Evolutionary conservation across 257 asterid genomes (phyloP), one percentile per base, ranked within the genome.

Genomic region (Solanum pimpinellifolium): DNA sequence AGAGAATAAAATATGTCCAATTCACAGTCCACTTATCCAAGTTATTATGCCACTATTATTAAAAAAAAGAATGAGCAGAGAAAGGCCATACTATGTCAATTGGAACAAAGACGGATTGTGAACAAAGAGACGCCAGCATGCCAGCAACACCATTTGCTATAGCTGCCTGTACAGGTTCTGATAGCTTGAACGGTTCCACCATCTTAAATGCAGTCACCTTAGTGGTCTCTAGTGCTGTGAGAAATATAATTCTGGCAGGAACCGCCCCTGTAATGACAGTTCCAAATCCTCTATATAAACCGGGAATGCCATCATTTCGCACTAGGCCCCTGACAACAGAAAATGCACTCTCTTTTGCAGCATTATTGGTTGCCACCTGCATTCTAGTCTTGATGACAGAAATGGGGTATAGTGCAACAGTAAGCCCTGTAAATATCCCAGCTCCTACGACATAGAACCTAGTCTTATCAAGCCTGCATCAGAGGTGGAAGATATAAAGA

Each of bases 141-240:
- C 99, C 98, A 89, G 98, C 99, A 87, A 89, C 89, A 35, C 98
- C 99, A 90, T 94, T 96, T 72, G 99, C 98, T 88, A 96, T 78
- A 75, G 99, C 98, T 73, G 98, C 98, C 92, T 93, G 91, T n/a
- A 96, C 88, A 84, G 98, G 96, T 90, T 96, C 98, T 42, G 98
- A 93, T 41, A 96, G 87, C 82, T 94, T 92, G 89, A 94, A 91
- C 33, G 98, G 96, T 88, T 94, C 95, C 37, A 95, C 89, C 94
- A 91, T 85, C 91, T 89, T 91, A 90, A 93, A 91, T 29, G 96
- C 91, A 91, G 98, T 92, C 66, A 93, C 93, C 91, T 96, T 96
- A 15, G 95, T 96, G 4, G 97, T 95, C 91, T 96, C 99, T 78
- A 95, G 91, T 70, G 98, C 96, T 65, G 99, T 94, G 85, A 96